Evolutionary conservation across 306 rosid genomes (phyloP), one percentile per base, ranked within the genome.

Genomic region (Cucurbita moschata): DNA sequence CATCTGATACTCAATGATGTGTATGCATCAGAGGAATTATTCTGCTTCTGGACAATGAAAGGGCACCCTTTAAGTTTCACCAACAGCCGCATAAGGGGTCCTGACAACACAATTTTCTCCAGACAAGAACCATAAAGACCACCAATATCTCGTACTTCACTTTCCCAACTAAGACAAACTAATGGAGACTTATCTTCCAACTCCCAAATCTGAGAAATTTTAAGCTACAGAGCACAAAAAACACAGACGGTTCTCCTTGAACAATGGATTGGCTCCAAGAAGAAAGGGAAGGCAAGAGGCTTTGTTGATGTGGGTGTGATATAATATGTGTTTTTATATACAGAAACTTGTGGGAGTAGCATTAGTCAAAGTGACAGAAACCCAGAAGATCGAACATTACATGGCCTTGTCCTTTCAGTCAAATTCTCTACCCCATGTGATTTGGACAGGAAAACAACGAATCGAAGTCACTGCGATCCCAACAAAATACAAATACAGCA

Each of bases 391-490:
- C 84, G 72, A 85, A 78, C 75, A 75, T 82, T 75, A 83, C 79
- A 75, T 80, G 79, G 77, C 77, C 80, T 56, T 83, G 90, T 88
- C 96, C 85, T 86, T 77, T 92, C 90, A 76, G 87, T 86, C 89
- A 84, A 88, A 90, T 84, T 87, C 83, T 82, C 51, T 89, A 75
- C 84, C 89, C 89, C 87, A 85, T 64, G 75, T 87, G 91, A 87
- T 77, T 80, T 82, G 80, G 96, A 90, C 90, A 81, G 79, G 79
- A 80, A 85, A 86, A 84, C 80, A 77, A 71, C 82, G 78, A 69
- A 71, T 66, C 73, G 62, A 53, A 77, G 74, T 81, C 76, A 75
- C 81, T 77, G 80, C 81, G 82, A 83, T 81, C 82, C 73, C 85
- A 81, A 83, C 81, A 77, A 81, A 72, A 74, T 83, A 79, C 86